Percentiles rank a stretch among this genome's conserved stretches.
These are phyloP conservation scores for Solanum etuberosum DNA, from an alignment of 257 asterid genomes.

Conservation along the genomic window DNA sequence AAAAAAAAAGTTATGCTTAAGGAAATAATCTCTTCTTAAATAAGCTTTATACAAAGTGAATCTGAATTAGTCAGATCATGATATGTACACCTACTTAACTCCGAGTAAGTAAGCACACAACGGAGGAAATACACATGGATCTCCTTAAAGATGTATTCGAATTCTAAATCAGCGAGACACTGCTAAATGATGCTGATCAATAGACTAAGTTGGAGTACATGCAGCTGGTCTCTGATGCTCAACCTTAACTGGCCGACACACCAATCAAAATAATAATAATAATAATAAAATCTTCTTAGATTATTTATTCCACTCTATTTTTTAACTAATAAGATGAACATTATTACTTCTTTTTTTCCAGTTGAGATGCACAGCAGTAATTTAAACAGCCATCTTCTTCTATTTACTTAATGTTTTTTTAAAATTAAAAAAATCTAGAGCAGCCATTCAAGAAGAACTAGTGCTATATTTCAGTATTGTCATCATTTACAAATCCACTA, in stretches of 20 bases:
- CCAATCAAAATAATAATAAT: too few relatives aligned
- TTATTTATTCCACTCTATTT: neutral
- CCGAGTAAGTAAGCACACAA: too few relatives aligned
- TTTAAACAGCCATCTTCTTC: neutral
- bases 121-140: neutral
- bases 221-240: too few relatives aligned
- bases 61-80: rapidly evolving
- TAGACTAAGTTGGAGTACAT: neutral
- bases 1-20: too few relatives aligned
- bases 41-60: too few relatives aligned
- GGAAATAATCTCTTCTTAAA: neutral
- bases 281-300: too few relatives aligned
- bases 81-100: too few relatives aligned
- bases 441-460: neutral
- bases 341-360: neutral
- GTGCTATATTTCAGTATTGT: neutral
- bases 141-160: neutral
- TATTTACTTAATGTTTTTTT: neutral
- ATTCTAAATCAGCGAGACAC: too few relatives aligned
- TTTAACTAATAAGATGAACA: too few relatives aligned
- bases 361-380: neutral
- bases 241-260: too few relatives aligned
- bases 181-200: neutral
- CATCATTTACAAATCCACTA: neutral
- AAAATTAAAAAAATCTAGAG: neutral